A percentile compares a stretch with the other conserved stretches of the same genome.
phyloP scores from a whole-genome alignment of 495 filamentous ascomycete species.

The Sphaerosporella brunnea region DNA sequence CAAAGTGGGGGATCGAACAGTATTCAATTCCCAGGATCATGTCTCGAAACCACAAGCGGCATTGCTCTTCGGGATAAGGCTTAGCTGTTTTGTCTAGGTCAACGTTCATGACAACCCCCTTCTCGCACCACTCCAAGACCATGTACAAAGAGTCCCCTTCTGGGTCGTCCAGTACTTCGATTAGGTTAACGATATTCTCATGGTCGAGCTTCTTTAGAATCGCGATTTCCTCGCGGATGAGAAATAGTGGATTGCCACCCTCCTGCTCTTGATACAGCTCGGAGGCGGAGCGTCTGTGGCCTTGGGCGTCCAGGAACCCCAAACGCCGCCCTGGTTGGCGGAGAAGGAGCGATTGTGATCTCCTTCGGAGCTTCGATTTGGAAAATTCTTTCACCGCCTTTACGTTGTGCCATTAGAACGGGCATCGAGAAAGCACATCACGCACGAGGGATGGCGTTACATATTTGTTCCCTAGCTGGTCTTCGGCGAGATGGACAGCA shows the following conservation, averaged over 20 bases:
- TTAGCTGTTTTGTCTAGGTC: conserved; percentile 65
- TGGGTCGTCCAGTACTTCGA: conserved; percentile 90
- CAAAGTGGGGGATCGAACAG: conserved; percentile 30
- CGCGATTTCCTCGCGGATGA: conserved; percentile 92
- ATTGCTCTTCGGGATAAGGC: conserved; percentile 69
- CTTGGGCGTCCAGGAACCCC: conserved; percentile 12
- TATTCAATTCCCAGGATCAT: conserved; percentile 94
- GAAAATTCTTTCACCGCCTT: conserved; percentile 97
- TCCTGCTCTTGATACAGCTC: conserved; percentile 36
- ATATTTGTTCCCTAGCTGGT: conserved; percentile 86
- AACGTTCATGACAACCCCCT: conserved; percentile 94
- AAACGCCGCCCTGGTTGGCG: conserved; percentile 43
- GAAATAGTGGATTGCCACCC: conserved; percentile 58
- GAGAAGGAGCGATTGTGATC: conserved; percentile 79
- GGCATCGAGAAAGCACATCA: neutral
- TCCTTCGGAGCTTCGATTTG: conserved; percentile 78
- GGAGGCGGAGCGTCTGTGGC: conserved; percentile 22
- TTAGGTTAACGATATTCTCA: conserved; percentile 73
- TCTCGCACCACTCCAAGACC: conserved; percentile 98
- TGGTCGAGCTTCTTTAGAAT: conserved; percentile 99
- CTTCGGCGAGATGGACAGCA: conserved; percentile 75
- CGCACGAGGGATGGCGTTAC: conserved; percentile 32
- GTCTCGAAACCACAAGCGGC: conserved; percentile 85
- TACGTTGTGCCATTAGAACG: too few relatives aligned
- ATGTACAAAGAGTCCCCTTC: conserved; percentile 92